Percentiles rank a stretch among this genome's conserved stretches.
Evolutionary conservation across 2,329 filamentous ascomycete species (phyloP).

Genomic region (Cladophialophora bantiana): DNA sequence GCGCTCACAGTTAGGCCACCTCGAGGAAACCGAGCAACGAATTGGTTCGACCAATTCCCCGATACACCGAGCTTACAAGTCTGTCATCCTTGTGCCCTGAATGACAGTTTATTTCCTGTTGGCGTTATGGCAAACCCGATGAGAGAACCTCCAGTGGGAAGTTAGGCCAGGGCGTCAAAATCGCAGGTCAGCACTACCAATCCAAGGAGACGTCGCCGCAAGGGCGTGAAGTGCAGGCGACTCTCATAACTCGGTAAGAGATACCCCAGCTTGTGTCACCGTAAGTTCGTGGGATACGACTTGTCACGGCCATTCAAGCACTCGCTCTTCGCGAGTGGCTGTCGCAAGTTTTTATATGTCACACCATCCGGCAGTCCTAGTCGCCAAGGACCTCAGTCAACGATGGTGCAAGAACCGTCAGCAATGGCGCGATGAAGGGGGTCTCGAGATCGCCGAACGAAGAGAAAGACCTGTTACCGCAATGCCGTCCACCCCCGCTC

Average conservation of each 20-base stretch:
- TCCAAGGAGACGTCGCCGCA: conserved; percentile 1
- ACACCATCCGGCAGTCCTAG: neutral
- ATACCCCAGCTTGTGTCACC: neutral
- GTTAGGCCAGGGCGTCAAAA: neutral
- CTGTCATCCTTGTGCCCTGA: neutral
- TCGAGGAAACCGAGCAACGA: neutral
- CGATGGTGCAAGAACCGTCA: conserved; percentile 11
- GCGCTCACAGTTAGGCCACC: neutral
- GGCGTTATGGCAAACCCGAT: neutral
- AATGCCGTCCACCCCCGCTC: conserved; percentile 5
- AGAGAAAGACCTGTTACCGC: neutral
- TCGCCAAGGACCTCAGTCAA: neutral
- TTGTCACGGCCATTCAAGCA: neutral
- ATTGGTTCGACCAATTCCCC: conserved; percentile 4
- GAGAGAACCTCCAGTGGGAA: conserved; percentile 4
- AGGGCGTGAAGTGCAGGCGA: neutral
- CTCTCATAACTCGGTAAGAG: neutral
- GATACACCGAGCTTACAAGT: conserved; percentile 10
- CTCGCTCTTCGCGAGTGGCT: neutral
- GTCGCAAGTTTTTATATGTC: neutral
- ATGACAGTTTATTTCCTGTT: neutral
- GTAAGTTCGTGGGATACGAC: no score
- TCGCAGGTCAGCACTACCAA: conserved; percentile 5
- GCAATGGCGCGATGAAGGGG: conserved; percentile 10
- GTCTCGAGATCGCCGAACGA: neutral